Conservation (phyloP, 2,329 filamentous ascomycete species). For the Penicillium fuscoglaucum region DNA sequence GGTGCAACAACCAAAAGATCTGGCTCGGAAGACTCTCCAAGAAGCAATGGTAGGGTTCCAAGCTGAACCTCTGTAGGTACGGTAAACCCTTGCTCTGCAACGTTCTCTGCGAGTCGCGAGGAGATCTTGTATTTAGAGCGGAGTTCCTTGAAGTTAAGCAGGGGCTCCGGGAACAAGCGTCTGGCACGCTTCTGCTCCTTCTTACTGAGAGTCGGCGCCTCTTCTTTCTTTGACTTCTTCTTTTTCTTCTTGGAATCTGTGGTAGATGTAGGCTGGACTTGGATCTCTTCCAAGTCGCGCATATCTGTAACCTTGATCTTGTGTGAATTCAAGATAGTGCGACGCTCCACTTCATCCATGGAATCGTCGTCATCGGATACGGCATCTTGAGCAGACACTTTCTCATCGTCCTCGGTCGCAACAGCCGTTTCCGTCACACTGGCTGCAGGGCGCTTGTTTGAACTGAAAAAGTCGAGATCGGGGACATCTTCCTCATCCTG, state of each 20-base stretch:
- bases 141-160: slow-evolving; percentile 75
- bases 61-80: slow-evolving; percentile 93
- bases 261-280: slow-evolving; percentile 23
- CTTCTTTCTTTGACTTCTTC: slow-evolving; percentile 55
- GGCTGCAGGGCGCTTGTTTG: slow-evolving; percentile 29
- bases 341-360: slow-evolving; percentile 70
- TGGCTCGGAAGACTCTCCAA: slow-evolving; percentile 55
- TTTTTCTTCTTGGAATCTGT: slow-evolving; percentile 53
- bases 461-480: slow-evolving; percentile 41
- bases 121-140: slow-evolving; percentile 71
- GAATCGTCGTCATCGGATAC: slow-evolving; percentile 28
- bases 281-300: slow-evolving; percentile 49
- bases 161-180: slow-evolving; percentile 73
- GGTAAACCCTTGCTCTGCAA: slow-evolving; percentile 79
- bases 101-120: slow-evolving; percentile 70
- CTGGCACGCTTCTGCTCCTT: slow-evolving; percentile 53
- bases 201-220: slow-evolving; percentile 41
- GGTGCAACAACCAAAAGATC: slow-evolving; percentile 88
- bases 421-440: slow-evolving; percentile 16
- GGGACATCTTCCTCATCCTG: slow-evolving; percentile 29
- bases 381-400: slow-evolving; percentile 23
- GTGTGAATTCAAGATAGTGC: slow-evolving; percentile 72
- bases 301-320: slow-evolving; percentile 81
- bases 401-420: slow-evolving; percentile 19
- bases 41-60: slow-evolving; percentile 75